Evolutionary conservation across 73 alveolate species (phyloP), one percentile per base, ranked within the genome.

Genomic region (Breviolum minutum): DNA sequence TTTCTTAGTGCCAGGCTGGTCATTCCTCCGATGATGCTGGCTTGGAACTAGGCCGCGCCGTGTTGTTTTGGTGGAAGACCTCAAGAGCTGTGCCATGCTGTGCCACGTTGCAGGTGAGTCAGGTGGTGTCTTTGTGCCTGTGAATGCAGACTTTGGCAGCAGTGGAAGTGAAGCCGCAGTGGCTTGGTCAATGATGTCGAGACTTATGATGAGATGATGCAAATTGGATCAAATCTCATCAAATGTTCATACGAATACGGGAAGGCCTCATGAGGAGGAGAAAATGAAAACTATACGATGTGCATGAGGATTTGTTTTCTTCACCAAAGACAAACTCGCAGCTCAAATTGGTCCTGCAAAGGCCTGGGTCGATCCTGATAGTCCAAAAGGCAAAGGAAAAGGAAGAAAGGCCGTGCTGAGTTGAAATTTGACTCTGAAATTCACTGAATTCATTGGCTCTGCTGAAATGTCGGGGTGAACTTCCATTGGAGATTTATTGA

Each of bases 81-180:
- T 40, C 54, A 40, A 40, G 54, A 40, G 54, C 54, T 40, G 54
- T 26, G 70, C 26, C 63, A 30, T 26, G 29, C 7, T 5, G n/a
- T 16, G 66, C 30, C 68, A 17, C 81, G 2, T 17, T n/a, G 19
- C 29, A 90, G 97, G 98, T 66, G 82, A 92, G 54, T 63, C 70
- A 24, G 98, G 98, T 1, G 98, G 98, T 7, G 91, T 27, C 90
- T 92, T 92, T 48, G 81, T 92, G n/a, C 98, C 98, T 20, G 98
- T 92, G 70, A 84, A 91, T 7, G 98, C 82, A 16, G 98, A 92
- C 48, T 92, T 92, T 64, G 98, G 98, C 91, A 61, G 91, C 76
- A 81, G 91, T 8, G 98, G 91, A 30, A 64, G 82, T 30, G 98
- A 92, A 64, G 91, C 91, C 10, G 74, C 48, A 63, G 90, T 69